A percentile compares a stretch with the other conserved stretches of the same genome.
phyloP scores from a whole-genome alignment of 2,329 filamentous ascomycete genomes.

The Arthrobotrys entomopaga region DNA sequence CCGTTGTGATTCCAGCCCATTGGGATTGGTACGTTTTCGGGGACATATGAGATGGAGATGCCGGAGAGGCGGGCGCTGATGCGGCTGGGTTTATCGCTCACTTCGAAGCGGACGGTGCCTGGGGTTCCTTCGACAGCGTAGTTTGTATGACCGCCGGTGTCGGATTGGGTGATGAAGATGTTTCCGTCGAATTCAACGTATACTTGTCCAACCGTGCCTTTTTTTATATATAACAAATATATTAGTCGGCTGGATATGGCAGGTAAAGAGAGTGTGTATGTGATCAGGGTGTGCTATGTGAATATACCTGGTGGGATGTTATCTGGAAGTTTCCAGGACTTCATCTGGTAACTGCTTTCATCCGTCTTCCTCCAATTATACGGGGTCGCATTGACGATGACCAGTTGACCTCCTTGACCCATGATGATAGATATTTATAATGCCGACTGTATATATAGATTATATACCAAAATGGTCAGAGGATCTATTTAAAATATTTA shows the following conservation, averaged over 20 bases:
- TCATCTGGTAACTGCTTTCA: conserved; percentile 62
- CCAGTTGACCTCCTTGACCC: conserved; percentile 60
- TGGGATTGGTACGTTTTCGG: conserved; percentile 55
- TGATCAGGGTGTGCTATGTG: neutral
- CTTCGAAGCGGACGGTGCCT: neutral
- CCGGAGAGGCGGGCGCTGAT: neutral
- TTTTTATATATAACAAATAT: no score
- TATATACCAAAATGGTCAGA: no score
- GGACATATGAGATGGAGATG: neutral
- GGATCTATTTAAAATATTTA: no score
- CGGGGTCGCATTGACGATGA: conserved; percentile 63
- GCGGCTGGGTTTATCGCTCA: neutral
- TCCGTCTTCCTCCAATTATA: conserved; percentile 61
- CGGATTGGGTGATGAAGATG: no score
- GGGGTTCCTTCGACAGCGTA: no score
- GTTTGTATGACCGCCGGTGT: no score
- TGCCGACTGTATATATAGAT: no score
- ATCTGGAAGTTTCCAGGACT: conserved; percentile 10
- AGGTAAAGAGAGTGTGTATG: no score
- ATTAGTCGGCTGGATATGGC: no score
- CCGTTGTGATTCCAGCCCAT: conserved; percentile 61
- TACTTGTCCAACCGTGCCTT: no score
- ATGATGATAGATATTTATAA: neutral
- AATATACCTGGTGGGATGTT: neutral
- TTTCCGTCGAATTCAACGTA: no score